Evolutionary conservation across 768 basidiomycete species (phyloP), one percentile per base, ranked within the genome.

Genomic region (Dacryopinax primogenitus): DNA sequence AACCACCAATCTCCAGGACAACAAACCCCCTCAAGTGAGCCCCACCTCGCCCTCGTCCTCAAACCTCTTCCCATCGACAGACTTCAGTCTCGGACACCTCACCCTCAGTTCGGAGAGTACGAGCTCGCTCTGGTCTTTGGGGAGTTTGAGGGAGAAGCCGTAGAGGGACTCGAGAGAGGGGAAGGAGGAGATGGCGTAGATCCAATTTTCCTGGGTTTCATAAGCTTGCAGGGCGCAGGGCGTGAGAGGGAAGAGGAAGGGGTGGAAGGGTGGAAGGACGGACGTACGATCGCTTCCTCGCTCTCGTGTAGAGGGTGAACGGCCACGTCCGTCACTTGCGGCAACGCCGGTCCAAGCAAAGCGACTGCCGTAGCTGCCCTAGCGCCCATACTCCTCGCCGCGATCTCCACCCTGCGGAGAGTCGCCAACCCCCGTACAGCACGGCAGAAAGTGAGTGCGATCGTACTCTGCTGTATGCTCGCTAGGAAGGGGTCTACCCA

Each of bases 271-370:
- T 39, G n/a, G 37, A 39, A 7, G 45, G 51, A 30, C 26, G 41
- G 18, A 23, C 51, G 51, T 30, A 58, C 51, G 21, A 58, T 58
- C 26, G 51, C 51, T 30, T 58, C 51, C 26, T 58, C 51, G 30
- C 51, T 58, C 26, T 58, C 51, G 51, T 58, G 51, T 30, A 58
- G 51, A 13, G 51, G 51, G 51, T 58, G 51, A 11, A 58, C 51
- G 30, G 51, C 51, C 51, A 58, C 30, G 13, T 58, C 51, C 30
- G 51, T 58, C 4, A 58, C 51, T 9, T 32, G 51, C 51, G 51
- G 23, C 51, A 58, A 28, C 7, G 51, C 51, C 51, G 13, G 51
- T 18, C 51, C 51, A 2, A 58, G 51, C 3, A 58, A 30, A 11
- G 51, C 51, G 30, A 58, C 51, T 3, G 51, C 51, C 9, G 51